Evolutionary conservation across 176 grass and related monocot species (phyloP).

Genomic region (Sorghum bicolor): Sorghum_bicolor_NCBIv3 NC_012875.2:59466001-59466500

Average conservation of each 20-base stretch:
- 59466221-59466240: neutral
- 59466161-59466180: neutral
- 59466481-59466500: slow-evolving; percentile 90
- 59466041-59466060: neutral
- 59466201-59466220: neutral
- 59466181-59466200: neutral
- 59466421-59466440: slow-evolving; percentile 71
- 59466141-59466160: neutral
- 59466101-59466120: neutral
- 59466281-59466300: neutral
- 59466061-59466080: neutral
- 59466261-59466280: neutral
- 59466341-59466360: slow-evolving; percentile 52
- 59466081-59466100: neutral
- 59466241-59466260: neutral
- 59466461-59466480: slow-evolving; percentile 81
- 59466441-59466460: slow-evolving; percentile 95
- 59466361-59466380: slow-evolving; percentile 22
- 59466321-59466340: slow-evolving; percentile 40
- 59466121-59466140: neutral
- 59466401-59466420: slow-evolving; percentile 62
- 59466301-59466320: slow-evolving; percentile 25
- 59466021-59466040: neutral
- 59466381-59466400: slow-evolving; percentile 29
- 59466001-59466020: neutral